Evolutionary conservation across 2,329 filamentous ascomycete genomes (phyloP).

Genomic region (Xylogone sp.): DNA sequence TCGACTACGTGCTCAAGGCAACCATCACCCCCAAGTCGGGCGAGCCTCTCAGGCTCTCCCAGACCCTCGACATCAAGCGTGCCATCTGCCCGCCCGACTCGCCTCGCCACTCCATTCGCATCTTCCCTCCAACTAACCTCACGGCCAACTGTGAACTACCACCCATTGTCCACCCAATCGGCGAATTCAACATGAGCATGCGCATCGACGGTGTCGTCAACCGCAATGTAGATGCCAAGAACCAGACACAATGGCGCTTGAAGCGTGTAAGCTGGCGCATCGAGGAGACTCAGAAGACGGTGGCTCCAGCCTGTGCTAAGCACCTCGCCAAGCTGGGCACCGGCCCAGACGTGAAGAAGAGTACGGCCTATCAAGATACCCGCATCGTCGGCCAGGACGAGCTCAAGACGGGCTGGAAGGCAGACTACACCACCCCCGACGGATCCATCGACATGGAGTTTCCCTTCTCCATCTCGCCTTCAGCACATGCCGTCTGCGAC

Average conservation of each 20-base stretch:
- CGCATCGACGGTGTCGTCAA: slow-evolving; percentile 82
- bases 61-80: slow-evolving; percentile 72
- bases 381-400: slow-evolving; percentile 78
- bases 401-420: slow-evolving; percentile 85
- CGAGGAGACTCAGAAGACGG: slow-evolving; percentile 77
- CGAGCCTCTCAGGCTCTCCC: slow-evolving; percentile 60
- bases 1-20: slow-evolving; percentile 77
- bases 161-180: slow-evolving; percentile 80
- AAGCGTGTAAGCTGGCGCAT: slow-evolving; percentile 92
- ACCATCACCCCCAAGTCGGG: slow-evolving; percentile 59
- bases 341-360: slow-evolving; percentile 49
- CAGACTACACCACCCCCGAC: slow-evolving; percentile 58
- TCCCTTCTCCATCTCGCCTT: slow-evolving; percentile 54
- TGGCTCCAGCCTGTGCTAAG: slow-evolving; percentile 75
- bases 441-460: slow-evolving; percentile 83
- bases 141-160: slow-evolving; percentile 80
- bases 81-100: slow-evolving; percentile 69
- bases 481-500: slow-evolving; percentile 69
- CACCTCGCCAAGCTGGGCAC: slow-evolving; percentile 58
- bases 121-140: slow-evolving; percentile 95
- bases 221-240: slow-evolving; percentile 63
- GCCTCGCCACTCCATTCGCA: slow-evolving; percentile 85
- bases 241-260: slow-evolving; percentile 77
- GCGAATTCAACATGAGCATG: slow-evolving; percentile 74
- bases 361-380: slow-evolving; percentile 68